Evolutionary conservation across 305 asterid species (phyloP).

Genomic region (Fraxinus sp.): DNA sequence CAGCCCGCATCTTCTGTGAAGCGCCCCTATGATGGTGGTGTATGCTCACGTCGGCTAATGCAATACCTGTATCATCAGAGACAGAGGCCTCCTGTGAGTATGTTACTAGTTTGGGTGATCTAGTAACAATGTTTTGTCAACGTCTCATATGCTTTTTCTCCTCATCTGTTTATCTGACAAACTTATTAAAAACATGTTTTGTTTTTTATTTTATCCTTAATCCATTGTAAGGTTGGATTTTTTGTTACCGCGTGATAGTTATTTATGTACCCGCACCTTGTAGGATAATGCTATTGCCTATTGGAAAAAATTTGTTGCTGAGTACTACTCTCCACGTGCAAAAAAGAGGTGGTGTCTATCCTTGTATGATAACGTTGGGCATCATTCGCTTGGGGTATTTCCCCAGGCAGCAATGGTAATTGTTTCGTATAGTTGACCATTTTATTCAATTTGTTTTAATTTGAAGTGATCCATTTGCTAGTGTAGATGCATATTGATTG

Average conservation of each 20-base stretch:
- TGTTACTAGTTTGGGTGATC: constrained; percentile 11
- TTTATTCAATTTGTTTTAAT: constrained; percentile 7
- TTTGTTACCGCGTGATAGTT: constrained; percentile 13
- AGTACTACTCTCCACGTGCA: constrained; percentile 87
- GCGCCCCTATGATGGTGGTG: constrained; percentile 83
- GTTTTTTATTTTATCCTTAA: background rate
- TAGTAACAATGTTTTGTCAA: background rate
- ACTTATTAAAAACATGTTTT: constrained; percentile 9
- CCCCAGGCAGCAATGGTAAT: constrained; percentile 92
- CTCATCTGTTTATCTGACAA: background rate
- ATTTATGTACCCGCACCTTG: constrained; percentile 24
- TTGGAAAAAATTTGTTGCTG: constrained; percentile 94
- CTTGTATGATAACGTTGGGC: constrained; percentile 78
- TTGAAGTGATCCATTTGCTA: constrained; percentile 8
- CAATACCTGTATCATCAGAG: constrained; percentile 89
- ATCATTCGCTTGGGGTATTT: constrained; percentile 84
- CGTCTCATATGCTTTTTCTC: background rate
- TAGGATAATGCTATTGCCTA: constrained; percentile 84
- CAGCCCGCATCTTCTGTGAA: constrained; percentile 62
- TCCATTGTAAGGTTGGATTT: constrained; percentile 3
- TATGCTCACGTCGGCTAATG: constrained; percentile 89
- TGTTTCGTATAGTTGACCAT: constrained; percentile 20
- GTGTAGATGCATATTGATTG: background rate
- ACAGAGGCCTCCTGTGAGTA: constrained; percentile 85
- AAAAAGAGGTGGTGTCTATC: constrained; percentile 97